Conservation (phyloP, 106 monocot genomes). For the Cymbidium sinense region DNA sequence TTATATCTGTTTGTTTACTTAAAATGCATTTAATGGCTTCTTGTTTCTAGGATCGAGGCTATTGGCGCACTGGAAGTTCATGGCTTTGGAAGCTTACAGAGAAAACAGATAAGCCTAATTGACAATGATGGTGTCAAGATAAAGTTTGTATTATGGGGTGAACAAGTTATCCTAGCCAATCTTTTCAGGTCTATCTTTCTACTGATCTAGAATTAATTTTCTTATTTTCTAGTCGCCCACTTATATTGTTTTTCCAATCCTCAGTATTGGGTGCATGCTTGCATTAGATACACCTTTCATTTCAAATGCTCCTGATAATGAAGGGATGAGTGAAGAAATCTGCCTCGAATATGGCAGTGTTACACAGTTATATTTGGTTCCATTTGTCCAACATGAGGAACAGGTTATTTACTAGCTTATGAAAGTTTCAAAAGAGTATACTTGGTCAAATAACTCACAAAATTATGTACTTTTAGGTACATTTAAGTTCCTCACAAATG, state of each 20-base stretch:
- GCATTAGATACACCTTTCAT: slow-evolving; percentile 84
- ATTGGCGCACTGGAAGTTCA: slow-evolving; percentile 64
- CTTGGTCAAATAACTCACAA: not conserved
- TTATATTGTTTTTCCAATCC: slow-evolving; percentile 17
- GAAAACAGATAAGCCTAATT: slow-evolving; percentile 58
- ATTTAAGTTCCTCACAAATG: slow-evolving; percentile 68
- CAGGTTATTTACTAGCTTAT: slow-evolving; percentile 32
- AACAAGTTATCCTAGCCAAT: slow-evolving; percentile 81
- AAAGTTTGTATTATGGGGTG: slow-evolving; percentile 92
- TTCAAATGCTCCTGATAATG: slow-evolving; percentile 28
- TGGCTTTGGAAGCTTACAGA: slow-evolving; percentile 37
- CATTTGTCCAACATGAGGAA: slow-evolving; percentile 75
- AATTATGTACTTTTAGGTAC: slow-evolving; percentile 37
- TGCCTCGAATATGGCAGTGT: slow-evolving; percentile 95
- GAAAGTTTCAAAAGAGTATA: not conserved
- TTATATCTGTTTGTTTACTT: not conserved
- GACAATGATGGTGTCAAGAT: slow-evolving; percentile 66
- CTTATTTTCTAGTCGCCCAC: not conserved
- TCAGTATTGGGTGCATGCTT: slow-evolving; percentile 94
- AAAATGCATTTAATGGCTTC: not conserved
- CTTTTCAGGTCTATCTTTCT: slow-evolving; percentile 57
- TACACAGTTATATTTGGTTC: slow-evolving; percentile 86
- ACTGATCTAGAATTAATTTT: slow-evolving; percentile 6
- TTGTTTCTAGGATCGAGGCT: slow-evolving; percentile 55
- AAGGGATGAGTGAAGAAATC: slow-evolving; percentile 34